Percentiles rank a stretch among this genome's conserved stretches.
phyloP scores from a whole-genome alignment of 208 protist genomes.

The Strigomonas oncopelti region DNA sequence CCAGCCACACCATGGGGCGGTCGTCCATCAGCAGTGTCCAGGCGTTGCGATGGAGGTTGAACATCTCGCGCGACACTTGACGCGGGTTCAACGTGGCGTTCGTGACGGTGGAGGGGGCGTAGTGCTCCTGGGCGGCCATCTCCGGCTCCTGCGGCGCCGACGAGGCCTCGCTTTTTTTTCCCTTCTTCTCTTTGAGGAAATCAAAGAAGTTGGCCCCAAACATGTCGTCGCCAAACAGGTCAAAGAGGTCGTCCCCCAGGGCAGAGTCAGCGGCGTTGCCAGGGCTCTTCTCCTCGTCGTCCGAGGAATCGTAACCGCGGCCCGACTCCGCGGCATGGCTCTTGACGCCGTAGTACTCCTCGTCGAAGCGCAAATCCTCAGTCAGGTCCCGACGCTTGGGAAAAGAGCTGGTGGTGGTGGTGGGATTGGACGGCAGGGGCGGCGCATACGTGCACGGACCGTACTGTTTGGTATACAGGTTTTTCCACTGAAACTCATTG shows the following conservation, averaged over 20 bases:
- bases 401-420: not conserved
- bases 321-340: not conserved
- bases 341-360: not conserved
- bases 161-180: not conserved
- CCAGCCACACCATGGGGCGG: slow-evolving; percentile 77
- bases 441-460: slow-evolving; percentile 11
- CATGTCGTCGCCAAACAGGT: slow-evolving; percentile 7
- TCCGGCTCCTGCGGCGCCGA: no score
- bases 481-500: slow-evolving; percentile 16
- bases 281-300: not conserved
- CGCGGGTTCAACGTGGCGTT: slow-evolving; percentile 25
- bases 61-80: slow-evolving; percentile 32
- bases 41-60: slow-evolving; percentile 64
- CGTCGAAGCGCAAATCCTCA: not conserved
- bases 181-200: not conserved
- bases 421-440: not conserved
- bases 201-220: slow-evolving; percentile 14
- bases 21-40: slow-evolving; percentile 86
- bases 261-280: not conserved
- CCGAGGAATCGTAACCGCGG: not conserved
- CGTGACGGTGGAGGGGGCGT: not conserved
- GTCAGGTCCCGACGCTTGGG: slow-evolving; percentile 5
- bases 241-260: slow-evolving; percentile 4
- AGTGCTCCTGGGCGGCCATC: not conserved
- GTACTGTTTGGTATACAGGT: slow-evolving; percentile 12